Evolutionary conservation across 441 rosid species (phyloP), one percentile per base, ranked within the genome.

Genomic region (Gossypium gossypioides): DNA sequence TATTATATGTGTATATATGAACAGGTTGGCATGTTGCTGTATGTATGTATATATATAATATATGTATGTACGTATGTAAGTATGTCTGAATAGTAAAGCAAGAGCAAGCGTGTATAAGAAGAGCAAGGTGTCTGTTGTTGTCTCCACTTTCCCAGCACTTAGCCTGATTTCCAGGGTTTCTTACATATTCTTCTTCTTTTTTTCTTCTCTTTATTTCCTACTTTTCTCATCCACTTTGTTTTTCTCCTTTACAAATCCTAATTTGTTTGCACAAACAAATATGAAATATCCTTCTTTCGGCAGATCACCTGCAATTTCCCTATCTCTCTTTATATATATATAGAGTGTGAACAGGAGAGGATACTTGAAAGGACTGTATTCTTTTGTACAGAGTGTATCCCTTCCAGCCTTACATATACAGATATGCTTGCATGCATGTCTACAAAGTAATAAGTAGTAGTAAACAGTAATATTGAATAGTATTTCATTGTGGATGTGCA

Each of bases 101-200:
- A 27, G 79, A 27, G 81, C 84, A 77, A 68, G 90, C 84, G 84
- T 51, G 81, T 73, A 78, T 62, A 81, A 75, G 75, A 59, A 58
- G 42, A 27, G 19, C 82, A 75, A 71, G 75, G 78, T 78, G 87
- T 80, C 81, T 61, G 72, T 80, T 79, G 57, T 68, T 85, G 88
- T 81, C 86, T 83, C 85, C 80, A 67, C 84, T 86, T 85, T 83
- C 63, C 73, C 88, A 72, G 83, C 86, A 81, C 2, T 72, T 59
- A 74, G 68, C 89, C 91, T 52, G 70, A 71, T 79, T 86, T 86
- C 79, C 81, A 71, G 90, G 81, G 68, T 67, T 59, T 59, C 64
- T 59, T 66, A 52, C 44, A 56, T 19, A 25, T 25, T 59, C 64
- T 58, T 18, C 37, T 29, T 6, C 19, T 27, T 76, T 52, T 24